Conservation (phyloP, 2,329 filamentous ascomycete species). For the Pseudogymnoascus sp. region DNA sequence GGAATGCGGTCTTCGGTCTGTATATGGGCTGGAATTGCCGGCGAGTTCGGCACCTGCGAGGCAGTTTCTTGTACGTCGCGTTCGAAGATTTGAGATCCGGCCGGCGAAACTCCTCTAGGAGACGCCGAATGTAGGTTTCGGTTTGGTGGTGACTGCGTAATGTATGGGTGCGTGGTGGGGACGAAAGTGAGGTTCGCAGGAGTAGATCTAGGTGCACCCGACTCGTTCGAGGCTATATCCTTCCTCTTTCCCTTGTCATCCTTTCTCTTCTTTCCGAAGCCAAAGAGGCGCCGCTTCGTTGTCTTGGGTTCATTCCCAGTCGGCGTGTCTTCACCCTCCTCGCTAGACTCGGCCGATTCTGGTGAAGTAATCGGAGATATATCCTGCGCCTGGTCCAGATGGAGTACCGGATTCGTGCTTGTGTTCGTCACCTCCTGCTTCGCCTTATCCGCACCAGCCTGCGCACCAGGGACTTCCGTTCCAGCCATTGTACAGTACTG, state of each 20-base stretch:
- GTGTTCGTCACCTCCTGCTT: slow-evolving; percentile 17
- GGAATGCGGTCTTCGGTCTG: slow-evolving; percentile 92
- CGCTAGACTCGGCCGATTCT: slow-evolving; percentile 20
- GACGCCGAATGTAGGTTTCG: slow-evolving; percentile 60
- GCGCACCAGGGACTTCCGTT: background rate
- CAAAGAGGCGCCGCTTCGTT: slow-evolving; percentile 52
- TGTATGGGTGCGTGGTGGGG: slow-evolving; percentile 34
- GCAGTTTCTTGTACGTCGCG: slow-evolving; percentile 82
- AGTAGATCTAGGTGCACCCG: slow-evolving; percentile 24
- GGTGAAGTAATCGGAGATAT: background rate
- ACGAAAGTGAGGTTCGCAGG: slow-evolving; percentile 35
- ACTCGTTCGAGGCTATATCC: slow-evolving; percentile 24
- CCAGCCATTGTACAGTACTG: background rate
- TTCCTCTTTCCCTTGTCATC: slow-evolving; percentile 37
- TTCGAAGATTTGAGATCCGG: slow-evolving; percentile 79
- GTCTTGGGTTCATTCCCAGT: slow-evolving; percentile 32
- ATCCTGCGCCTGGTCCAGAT: slow-evolving; percentile 28
- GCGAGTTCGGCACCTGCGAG: slow-evolving; percentile 59
- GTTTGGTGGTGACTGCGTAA: slow-evolving; percentile 39
- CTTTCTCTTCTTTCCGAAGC: slow-evolving; percentile 49
- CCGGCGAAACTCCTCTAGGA: slow-evolving; percentile 68
- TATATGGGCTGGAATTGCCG: slow-evolving; percentile 88
- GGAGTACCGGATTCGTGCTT: slow-evolving; percentile 16
- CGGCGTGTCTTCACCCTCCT: slow-evolving; percentile 22
- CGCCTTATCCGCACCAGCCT: background rate